Conservation (phyloP, 768 basidiomycete genomes). For the Xerocomellus intermedius region DNA sequence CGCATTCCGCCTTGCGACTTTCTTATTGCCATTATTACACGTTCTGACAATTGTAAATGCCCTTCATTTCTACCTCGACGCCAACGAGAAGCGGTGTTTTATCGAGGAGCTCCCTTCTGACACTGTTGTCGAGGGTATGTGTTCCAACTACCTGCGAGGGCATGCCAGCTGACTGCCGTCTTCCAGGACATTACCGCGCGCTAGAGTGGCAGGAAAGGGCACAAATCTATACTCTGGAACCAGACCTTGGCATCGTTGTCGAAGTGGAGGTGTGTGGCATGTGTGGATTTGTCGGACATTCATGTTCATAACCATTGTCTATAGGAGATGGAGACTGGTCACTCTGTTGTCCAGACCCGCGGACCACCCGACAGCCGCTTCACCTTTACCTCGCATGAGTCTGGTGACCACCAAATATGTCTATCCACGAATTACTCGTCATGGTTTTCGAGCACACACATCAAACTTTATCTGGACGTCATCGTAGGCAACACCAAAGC, state of each 20-base stretch:
- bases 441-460: conserved; percentile 85
- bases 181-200: conserved; percentile 84
- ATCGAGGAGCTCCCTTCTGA: conserved; percentile 94
- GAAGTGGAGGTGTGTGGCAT: conserved; percentile 74
- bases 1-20: conserved; percentile 18
- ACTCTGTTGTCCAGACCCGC: conserved; percentile 83
- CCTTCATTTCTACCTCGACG: conserved; percentile 96
- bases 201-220: conserved; percentile 82
- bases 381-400: conserved; percentile 96
- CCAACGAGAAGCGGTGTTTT: conserved; percentile 92
- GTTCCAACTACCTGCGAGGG: background rate
- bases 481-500: conserved; percentile 86
- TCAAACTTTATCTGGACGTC: conserved; percentile 93
- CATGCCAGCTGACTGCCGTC: background rate
- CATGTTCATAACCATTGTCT: background rate
- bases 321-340: conserved; percentile 83
- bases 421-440: conserved; percentile 89
- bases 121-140: conserved; percentile 89
- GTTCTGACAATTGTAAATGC: conserved; percentile 55
- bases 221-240: conserved; percentile 67
- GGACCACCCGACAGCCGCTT: conserved; percentile 90
- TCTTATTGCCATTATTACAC: conserved; percentile 40
- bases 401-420: conserved; percentile 97
- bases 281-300: background rate
- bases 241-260: conserved; percentile 83